Conservation (phyloP, 2,329 filamentous ascomycete genomes). For the Calonectria fujianensis region DNA sequence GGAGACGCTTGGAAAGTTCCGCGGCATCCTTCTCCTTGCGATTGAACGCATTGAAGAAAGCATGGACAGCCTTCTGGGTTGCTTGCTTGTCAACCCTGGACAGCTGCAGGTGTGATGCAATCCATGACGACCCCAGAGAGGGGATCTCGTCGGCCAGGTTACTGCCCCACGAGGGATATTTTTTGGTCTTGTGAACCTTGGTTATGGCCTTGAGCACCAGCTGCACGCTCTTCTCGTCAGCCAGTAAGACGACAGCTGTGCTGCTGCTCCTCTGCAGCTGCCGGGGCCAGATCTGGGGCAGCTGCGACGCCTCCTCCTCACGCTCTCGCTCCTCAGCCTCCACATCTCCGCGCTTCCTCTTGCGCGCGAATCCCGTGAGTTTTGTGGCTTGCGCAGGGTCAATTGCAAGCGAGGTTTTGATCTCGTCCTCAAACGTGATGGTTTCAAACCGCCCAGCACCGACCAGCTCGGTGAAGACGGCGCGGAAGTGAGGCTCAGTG, state of each 20-base stretch:
- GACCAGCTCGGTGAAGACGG: conserved; percentile 83
- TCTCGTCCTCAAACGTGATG: conserved; percentile 82
- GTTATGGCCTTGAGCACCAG: conserved; percentile 84
- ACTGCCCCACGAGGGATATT: conserved; percentile 81
- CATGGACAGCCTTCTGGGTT: conserved; percentile 85
- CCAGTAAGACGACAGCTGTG: conserved; percentile 87
- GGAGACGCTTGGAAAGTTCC: conserved; percentile 77
- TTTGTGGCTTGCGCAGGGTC: conserved; percentile 70
- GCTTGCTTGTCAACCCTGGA: conserved; percentile 80
- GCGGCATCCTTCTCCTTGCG: conserved; percentile 79
- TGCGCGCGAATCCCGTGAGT: conserved; percentile 62
- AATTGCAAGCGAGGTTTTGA: conserved; percentile 63
- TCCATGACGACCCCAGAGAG: conserved; percentile 73
- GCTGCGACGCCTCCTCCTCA: conserved; percentile 74
- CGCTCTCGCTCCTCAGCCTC: conserved; percentile 73
- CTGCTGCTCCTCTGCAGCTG: conserved; percentile 83
- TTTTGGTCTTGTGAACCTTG: conserved; percentile 76
- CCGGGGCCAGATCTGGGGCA: conserved; percentile 85
- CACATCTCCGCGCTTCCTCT: conserved; percentile 66
- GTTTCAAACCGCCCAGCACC: conserved; percentile 86
- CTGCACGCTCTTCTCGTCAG: conserved; percentile 87
- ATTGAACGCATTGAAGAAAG: conserved; percentile 90
- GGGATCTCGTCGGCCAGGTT: conserved; percentile 74
- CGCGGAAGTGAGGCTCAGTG: conserved; percentile 84
- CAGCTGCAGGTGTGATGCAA: conserved; percentile 81